Evolutionary conservation across 2,329 filamentous ascomycete species (phyloP).

Genomic region (Paraconiothyrium brasiliense): DNA sequence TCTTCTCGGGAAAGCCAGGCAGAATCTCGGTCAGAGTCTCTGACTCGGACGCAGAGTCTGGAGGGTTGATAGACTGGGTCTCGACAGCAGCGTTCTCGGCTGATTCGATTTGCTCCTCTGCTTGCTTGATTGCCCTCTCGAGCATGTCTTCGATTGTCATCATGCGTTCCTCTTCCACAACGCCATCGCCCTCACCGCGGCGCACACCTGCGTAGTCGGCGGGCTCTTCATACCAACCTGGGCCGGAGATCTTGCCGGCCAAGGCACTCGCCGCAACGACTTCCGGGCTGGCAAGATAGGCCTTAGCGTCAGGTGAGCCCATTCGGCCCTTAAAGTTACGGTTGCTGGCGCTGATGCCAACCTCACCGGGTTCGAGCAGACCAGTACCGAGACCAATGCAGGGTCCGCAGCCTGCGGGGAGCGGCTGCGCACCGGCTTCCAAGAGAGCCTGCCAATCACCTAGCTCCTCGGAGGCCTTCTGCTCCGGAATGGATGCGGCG

Average conservation of each 20-base stretch:
- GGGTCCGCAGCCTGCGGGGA: constrained; percentile 80
- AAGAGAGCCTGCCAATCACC: constrained; percentile 88
- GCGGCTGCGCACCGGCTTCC: constrained; percentile 76
- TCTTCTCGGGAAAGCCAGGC: constrained; percentile 84
- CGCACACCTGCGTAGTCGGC: constrained; percentile 73
- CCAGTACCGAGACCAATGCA: constrained; percentile 88
- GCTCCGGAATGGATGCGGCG: constrained; percentile 82
- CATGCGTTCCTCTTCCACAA: constrained; percentile 70
- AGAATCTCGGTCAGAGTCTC: constrained; percentile 72
- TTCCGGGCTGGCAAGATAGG: constrained; percentile 88
- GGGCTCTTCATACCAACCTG: constrained; percentile 80
- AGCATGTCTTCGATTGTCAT: constrained; percentile 74
- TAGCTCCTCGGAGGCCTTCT: constrained; percentile 76
- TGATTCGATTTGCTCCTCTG: constrained; percentile 69
- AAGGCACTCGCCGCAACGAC: constrained; percentile 91
- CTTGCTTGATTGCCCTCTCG: constrained; percentile 74
- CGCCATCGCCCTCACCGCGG: constrained; percentile 76
- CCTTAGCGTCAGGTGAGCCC: constrained; percentile 80
- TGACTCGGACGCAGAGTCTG: constrained; percentile 40
- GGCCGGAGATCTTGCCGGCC: constrained; percentile 74
- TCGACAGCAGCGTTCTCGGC: constrained; percentile 50
- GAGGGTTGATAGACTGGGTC: constrained; percentile 41
- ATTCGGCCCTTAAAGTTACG: constrained; percentile 93
- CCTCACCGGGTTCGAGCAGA: constrained; percentile 83
- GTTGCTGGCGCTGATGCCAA: constrained; percentile 84